Evolutionary conservation across 2,329 filamentous ascomycete genomes (phyloP), one percentile per base, ranked within the genome.

Genomic region (Fusarium floridanum): DNA sequence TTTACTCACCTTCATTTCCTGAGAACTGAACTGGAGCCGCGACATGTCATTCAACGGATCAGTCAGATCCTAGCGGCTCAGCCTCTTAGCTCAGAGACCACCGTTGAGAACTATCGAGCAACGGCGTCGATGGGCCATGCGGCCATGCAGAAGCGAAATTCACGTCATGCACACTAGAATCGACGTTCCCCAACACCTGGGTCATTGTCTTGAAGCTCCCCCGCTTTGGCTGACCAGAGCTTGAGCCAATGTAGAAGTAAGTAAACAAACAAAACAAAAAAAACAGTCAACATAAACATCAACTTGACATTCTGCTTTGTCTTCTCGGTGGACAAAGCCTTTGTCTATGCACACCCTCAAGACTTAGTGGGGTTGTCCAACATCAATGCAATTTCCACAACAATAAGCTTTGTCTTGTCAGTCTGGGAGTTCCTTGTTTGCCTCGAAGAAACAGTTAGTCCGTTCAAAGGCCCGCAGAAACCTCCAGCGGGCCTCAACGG

Each of bases 131-230:
- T 64, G 37, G 37, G 55, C 27, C 32, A 72, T 70, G 48, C 62
- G 65, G 62, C 64, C 69, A 67, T 67, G 39, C 66, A 68, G 57
- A 77, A 73, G 71, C 75, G 71, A 75, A 59, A 75, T 71, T 76
- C 66, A 68, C 41, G 17, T 68, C 32, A 68, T 73, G 64, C 66
- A 67, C 36, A 56, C 37, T 39, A 61, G 59, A 59, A 50, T 53
- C 56, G 66, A 65, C 45, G 41, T 65, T 70, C 20, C 29, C 22
- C 55, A 22, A 63, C 43, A 60, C 43, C 64, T 61, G 36, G 48
- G 36, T 56, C 36, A 43, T 64, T 41, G 34, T 50, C 11, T 56
- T n/a, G 12, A 48, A 32, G 16, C 32, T 48, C 60, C 68, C 64
- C 34, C 71, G 60, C 43, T 32, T 68, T 61, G 7, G 45, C 50